A percentile compares a stretch with the other conserved stretches of the same genome.
Evolutionary conservation across 2,329 filamentous ascomycete genomes (phyloP).

Genomic region (Calonectria multiphialidica): DNA sequence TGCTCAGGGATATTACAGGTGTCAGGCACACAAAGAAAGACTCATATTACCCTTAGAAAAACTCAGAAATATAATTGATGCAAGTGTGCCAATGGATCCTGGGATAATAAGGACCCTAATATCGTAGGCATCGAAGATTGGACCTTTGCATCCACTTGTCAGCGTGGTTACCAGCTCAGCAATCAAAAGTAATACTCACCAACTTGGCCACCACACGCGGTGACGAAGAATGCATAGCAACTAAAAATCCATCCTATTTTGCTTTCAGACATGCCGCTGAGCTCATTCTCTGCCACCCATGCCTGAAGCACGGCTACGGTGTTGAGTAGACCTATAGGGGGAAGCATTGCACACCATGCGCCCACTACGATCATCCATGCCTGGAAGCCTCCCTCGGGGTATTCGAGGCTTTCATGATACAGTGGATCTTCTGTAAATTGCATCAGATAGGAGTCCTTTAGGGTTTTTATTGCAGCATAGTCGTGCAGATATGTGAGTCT

Average conservation of each 20-base stretch:
- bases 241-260: slow-evolving; percentile 25
- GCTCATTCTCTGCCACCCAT: slow-evolving; percentile 59
- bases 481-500: not conserved
- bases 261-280: not conserved
- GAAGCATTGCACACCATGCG: slow-evolving; percentile 74
- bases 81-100: slow-evolving; percentile 68
- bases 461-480: not conserved
- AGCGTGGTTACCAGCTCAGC: accelerated
- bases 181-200: not conserved
- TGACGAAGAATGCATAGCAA: slow-evolving; percentile 28
- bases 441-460: not conserved
- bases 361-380: slow-evolving; percentile 80
- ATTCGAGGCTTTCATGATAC: not conserved
- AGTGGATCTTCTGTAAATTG: not conserved
- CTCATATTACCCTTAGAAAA: slow-evolving; percentile 64
- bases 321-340: slow-evolving; percentile 76
- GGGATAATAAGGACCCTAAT: slow-evolving; percentile 68
- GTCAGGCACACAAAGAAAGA: not conserved
- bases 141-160: slow-evolving; percentile 43
- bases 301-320: slow-evolving; percentile 75
- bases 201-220: slow-evolving; percentile 20
- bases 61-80: slow-evolving; percentile 68
- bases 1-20: too few species aligned
- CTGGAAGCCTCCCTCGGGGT: slow-evolving; percentile 38
- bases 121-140: slow-evolving; percentile 77